Base-by-base conservation (phyloP, 73 alveolate genomes). In the Symbiodinium pilosum region DNA sequence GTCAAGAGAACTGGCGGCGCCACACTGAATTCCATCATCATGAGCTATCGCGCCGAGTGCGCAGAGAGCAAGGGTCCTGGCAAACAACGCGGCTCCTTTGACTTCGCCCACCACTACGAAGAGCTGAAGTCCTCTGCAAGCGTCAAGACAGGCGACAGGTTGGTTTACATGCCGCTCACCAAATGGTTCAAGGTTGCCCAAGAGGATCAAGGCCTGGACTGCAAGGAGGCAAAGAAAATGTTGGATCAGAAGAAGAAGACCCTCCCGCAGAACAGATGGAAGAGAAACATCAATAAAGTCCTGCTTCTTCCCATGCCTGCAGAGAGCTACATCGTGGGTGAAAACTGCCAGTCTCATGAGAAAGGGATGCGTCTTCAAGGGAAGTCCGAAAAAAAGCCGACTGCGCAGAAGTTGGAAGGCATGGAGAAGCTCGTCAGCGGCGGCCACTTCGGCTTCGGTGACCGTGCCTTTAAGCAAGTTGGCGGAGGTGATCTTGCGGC, bases 301-400 rank as follows among this genome's bases (percentile, higher is more conserved):
- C 52, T 77, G n/a, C 52, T 34, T 39, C 52, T 77, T 34, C 87
- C 87, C 52, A 77, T 77, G 87, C 87, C 87, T 34, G 11, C 8
- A 2, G 56, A 77, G n/a, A 40, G 3, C 12, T 77, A 77, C 87
- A 34, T 77, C 8, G 34, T 39, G 7, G 87, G 84, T 2, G 42
- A 11, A n/a, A 69, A 28, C 43, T 6, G 24, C n/a, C 6, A 5
- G 24, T 40, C 4, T 7, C 84, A 69, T 20, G 18, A 6, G 40
- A 69, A 69, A 43, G 43, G 84, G 30, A n/a, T 28, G 40, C 43
- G 40, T 14, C 84, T n/a, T 5, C n/a, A 69, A 21, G 42, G 43
- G n/a, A 7, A 69, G 43, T 2, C 6, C 43, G 6, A 6, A 7
- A 69, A 32, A 21, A 69, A 69, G 43, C 42, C 40, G 7, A 6